Conservation (phyloP, 2,329 filamentous ascomycete genomes). For the Catunica adiposa region DNA sequence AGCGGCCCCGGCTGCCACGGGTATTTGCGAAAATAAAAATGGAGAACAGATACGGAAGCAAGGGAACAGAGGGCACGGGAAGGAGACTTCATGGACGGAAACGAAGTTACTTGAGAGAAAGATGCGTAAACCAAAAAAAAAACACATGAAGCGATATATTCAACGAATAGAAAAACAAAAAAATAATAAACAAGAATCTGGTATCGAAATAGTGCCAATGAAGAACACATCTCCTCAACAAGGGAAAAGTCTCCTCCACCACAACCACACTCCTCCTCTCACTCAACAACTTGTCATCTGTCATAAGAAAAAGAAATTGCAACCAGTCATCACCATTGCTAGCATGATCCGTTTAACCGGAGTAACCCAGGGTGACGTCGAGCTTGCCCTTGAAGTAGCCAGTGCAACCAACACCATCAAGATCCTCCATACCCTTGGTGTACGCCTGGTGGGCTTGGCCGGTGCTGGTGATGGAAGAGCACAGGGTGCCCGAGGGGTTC, state of each 20-base stretch:
- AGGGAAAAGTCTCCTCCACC: neutral
- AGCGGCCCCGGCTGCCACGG: neutral
- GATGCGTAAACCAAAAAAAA: constrained; percentile 1
- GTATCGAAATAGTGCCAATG: constrained; percentile 10
- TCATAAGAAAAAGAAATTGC: neutral
- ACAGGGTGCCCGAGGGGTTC: constrained; percentile 23
- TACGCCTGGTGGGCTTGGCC: constrained; percentile 25
- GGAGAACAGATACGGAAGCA: neutral
- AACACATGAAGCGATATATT: constrained; percentile 12
- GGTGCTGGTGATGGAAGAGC: constrained; percentile 25
- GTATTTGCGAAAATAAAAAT: no score
- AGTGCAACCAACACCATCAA: constrained; percentile 28
- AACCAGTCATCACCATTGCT: neutral
- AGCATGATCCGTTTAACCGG: constrained; percentile 1
- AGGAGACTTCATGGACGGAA: neutral
- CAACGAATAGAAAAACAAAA: constrained; percentile 9
- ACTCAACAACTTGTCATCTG: neutral
- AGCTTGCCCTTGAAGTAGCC: constrained; percentile 20
- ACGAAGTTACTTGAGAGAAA: neutral
- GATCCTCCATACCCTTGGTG: constrained; percentile 22
- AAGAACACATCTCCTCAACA: constrained; percentile 4
- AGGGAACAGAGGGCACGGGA: neutral
- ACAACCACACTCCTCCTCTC: neutral
- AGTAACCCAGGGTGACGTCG: constrained; percentile 21
- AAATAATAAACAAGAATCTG: constrained; percentile 12